Percentiles rank a stretch among this genome's conserved stretches.
phyloP scores from a whole-genome alignment of 148 eudicot genomes.

The Chenopodium suecicum region DNA sequence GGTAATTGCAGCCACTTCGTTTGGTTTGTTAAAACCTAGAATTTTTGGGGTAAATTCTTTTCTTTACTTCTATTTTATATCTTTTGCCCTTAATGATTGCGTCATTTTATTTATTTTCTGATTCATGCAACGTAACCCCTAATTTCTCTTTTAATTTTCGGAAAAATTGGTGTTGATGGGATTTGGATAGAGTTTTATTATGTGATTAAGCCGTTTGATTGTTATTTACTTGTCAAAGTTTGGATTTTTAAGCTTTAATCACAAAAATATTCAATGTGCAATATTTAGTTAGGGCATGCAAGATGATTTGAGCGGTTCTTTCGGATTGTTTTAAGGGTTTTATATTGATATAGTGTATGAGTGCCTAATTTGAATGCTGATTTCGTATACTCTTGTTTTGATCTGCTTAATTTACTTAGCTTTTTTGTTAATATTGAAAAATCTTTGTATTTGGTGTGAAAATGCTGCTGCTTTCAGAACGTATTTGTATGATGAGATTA shows the following conservation, averaged over 20 bases:
- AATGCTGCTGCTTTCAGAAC: neutral
- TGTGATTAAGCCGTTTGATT: neutral
- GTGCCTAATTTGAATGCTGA: neutral
- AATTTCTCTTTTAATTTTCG: neutral
- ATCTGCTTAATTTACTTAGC: neutral
- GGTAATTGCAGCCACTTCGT: too few species aligned
- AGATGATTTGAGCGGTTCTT: neutral
- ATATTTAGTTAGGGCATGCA: neutral
- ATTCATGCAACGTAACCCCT: neutral
- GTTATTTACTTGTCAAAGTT: neutral
- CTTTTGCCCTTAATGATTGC: neutral
- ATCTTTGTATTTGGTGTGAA: neutral
- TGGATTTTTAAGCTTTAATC: neutral
- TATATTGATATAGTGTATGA: neutral
- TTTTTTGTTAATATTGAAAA: neutral
- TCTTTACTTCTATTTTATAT: too few species aligned
- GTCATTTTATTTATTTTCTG: neutral
- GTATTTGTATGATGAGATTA: slow-evolving; percentile 9
- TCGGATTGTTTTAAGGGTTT: neutral
- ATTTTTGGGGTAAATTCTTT: too few species aligned
- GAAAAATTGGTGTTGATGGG: neutral
- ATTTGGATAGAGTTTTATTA: slow-evolving; percentile 6
- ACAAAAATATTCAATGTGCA: neutral
- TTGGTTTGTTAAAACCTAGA: too few species aligned
- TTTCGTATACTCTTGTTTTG: neutral